Percentiles rank a stretch among this genome's conserved stretches.
These are phyloP conservation scores for Xylariomycetidae sp. DNA, from an alignment of 2,329 filamentous ascomycete genomes.

Conservation along the genomic window DNA sequence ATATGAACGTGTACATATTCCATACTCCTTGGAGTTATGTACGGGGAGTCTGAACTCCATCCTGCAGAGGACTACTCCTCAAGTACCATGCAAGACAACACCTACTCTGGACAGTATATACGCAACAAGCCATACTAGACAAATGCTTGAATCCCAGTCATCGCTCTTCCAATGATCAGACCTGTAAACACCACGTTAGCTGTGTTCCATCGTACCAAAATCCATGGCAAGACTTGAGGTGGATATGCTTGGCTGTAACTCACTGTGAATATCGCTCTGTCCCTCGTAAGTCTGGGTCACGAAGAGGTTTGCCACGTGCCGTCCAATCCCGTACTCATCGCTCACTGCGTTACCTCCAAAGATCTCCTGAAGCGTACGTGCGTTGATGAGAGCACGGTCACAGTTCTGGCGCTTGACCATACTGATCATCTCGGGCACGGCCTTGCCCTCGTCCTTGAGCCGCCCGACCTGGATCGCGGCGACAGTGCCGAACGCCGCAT, in stretches of 20 bases:
- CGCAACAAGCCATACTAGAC: too few relatives aligned
- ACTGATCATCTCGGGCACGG: slow-evolving; percentile 89
- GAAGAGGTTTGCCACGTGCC: slow-evolving; percentile 93
- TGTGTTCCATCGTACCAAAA: slow-evolving; percentile 2
- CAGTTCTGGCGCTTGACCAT: slow-evolving; percentile 98
- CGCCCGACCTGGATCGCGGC: slow-evolving; percentile 86
- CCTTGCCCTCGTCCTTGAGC: slow-evolving; percentile 86
- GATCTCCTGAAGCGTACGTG: slow-evolving; percentile 81
- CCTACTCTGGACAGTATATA: too few relatives aligned
- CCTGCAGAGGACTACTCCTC: too few relatives aligned
- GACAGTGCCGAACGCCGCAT: slow-evolving; percentile 85
- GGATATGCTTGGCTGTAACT: slow-evolving; percentile 43
- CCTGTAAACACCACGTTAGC: slow-evolving; percentile 46
- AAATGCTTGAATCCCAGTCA: slow-evolving; percentile 72
- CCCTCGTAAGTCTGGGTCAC: slow-evolving; percentile 98
- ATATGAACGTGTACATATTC: too few relatives aligned
- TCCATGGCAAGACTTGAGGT: not conserved
- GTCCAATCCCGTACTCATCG: slow-evolving; percentile 91
- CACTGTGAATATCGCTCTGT: slow-evolving; percentile 95
- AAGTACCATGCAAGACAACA: too few relatives aligned
- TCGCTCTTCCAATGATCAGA: slow-evolving; percentile 59
- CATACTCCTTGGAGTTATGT: too few relatives aligned
- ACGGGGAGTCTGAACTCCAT: too few relatives aligned
- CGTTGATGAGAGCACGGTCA: slow-evolving; percentile 76
- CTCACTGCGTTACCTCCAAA: slow-evolving; percentile 98